Conservation (phyloP, 2,329 filamentous ascomycete genomes). For the Aspergillus quadricinctus region DNA sequence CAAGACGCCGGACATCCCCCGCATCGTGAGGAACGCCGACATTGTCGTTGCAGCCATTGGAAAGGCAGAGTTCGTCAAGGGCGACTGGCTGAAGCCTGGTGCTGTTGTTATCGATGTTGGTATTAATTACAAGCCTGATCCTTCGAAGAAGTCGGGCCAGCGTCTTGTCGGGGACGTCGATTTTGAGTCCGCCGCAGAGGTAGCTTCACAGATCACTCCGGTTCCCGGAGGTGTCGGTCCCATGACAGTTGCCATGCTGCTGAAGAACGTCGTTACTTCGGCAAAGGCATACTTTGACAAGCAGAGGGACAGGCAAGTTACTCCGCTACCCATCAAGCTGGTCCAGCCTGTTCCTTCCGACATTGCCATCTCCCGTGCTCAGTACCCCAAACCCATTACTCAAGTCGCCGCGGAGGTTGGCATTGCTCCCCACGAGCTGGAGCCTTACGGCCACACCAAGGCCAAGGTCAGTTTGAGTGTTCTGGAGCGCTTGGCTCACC, state of each 20-base stretch:
- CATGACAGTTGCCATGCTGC: conserved; percentile 98
- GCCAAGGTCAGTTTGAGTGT: conserved; percentile 86
- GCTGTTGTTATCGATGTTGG: conserved; percentile 97
- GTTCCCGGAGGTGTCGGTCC: conserved; percentile 95
- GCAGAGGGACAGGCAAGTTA: conserved; percentile 74
- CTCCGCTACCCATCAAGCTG: conserved; percentile 78
- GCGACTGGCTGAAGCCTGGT: conserved; percentile 91
- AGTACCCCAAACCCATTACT: conserved; percentile 88
- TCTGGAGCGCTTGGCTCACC: conserved; percentile 78
- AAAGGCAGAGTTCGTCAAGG: conserved; percentile 80
- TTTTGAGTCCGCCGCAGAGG: conserved; percentile 74
- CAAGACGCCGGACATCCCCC: conserved; percentile 68
- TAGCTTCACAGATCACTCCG: conserved; percentile 90
- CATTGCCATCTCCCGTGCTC: conserved; percentile 83
- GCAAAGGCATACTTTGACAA: conserved; percentile 76
- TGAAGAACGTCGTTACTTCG: conserved; percentile 90
- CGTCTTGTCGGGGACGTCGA: conserved; percentile 94
- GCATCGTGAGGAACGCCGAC: conserved; percentile 77
- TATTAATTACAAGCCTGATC: conserved; percentile 90
- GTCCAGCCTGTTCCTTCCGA: conserved; percentile 85
- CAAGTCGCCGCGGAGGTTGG: conserved; percentile 80
- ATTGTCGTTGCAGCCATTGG: conserved; percentile 91
- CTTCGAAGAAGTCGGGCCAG: conserved; percentile 85
- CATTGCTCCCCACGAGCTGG: conserved; percentile 81
- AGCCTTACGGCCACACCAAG: conserved; percentile 93